Evolutionary conservation across 2,329 filamentous ascomycete genomes (phyloP).

Genomic region (Didymella sp.): DNA sequence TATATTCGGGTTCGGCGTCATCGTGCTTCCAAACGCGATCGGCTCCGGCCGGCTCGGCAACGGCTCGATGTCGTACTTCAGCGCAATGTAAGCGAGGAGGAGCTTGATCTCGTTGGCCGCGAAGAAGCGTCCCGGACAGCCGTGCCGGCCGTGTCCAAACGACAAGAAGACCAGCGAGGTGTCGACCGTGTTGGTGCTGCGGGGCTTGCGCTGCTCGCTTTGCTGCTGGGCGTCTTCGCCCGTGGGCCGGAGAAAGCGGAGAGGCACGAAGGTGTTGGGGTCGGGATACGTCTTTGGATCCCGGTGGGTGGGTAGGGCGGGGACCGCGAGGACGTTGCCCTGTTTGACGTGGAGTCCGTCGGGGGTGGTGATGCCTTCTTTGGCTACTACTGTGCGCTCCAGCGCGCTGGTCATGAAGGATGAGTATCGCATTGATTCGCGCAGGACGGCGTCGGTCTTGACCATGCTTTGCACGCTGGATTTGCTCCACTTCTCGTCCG

Average conservation of each 20-base stretch:
- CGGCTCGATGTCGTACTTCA: not conserved
- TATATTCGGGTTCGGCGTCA: not conserved
- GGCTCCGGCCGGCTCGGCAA: not conserved
- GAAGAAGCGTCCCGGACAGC: slow-evolving; percentile 1
- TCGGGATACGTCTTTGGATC: not conserved
- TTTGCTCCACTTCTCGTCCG: slow-evolving; percentile 3
- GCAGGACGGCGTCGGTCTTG: slow-evolving; percentile 1
- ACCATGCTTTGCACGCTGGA: not conserved
- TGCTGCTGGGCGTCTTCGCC: not conserved
- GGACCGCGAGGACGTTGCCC: not conserved
- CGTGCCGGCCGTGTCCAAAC: not conserved
- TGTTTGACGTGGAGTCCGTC: not conserved
- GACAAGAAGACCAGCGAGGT: not conserved
- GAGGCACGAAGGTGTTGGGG: not conserved
- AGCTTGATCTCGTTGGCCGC: slow-evolving; percentile 1
- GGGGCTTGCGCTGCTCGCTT: not conserved
- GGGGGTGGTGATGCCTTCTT: not conserved
- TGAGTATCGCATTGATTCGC: slow-evolving; percentile 3
- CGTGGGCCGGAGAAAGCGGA: not conserved
- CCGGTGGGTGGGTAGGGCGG: not conserved
- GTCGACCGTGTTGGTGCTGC: not conserved
- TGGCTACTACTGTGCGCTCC: not conserved
- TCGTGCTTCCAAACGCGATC: not conserved
- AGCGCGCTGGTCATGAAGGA: not conserved
- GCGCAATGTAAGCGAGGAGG: slow-evolving; percentile 2